Evolutionary conservation across 2,329 filamentous ascomycete species (phyloP).

Genomic region (Pyrenophora graminea): DNA sequence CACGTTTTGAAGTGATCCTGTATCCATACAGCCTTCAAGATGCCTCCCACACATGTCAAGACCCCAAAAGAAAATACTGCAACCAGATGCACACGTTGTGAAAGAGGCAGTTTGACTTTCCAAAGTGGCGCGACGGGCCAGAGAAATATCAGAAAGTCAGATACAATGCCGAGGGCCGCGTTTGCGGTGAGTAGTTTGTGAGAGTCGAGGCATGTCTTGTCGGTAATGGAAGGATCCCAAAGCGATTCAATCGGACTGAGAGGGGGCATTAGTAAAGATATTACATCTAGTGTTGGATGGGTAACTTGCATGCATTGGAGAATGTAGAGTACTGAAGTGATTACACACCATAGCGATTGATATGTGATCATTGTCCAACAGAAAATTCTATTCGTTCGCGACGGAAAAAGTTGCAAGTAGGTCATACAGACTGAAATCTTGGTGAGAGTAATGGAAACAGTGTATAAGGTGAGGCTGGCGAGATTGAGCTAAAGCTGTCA

Average conservation of each 20-base stretch:
- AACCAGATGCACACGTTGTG: background rate
- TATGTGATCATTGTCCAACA: background rate
- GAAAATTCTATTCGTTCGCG: background rate
- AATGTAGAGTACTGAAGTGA: background rate
- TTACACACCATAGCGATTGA: background rate
- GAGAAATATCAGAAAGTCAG: background rate
- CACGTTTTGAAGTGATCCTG: background rate
- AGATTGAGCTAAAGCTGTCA: background rate
- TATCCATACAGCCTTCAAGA: background rate
- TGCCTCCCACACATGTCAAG: background rate
- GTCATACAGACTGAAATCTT: constrained; percentile 1
- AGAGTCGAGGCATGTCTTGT: background rate
- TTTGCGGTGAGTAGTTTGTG: background rate
- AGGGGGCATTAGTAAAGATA: background rate
- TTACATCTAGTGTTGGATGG: background rate
- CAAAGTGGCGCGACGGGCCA: background rate
- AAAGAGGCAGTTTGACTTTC: background rate
- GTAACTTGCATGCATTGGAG: background rate
- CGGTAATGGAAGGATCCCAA: background rate
- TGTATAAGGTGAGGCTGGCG: background rate
- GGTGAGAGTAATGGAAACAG: background rate
- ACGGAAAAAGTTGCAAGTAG: background rate
- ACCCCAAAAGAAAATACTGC: background rate
- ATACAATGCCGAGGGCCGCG: background rate
- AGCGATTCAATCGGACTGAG: background rate